These are phyloP conservation scores for Ophiorrhiza pumila DNA, from an alignment of 257 asterid genomes.

Conservation along the genomic window DNA sequence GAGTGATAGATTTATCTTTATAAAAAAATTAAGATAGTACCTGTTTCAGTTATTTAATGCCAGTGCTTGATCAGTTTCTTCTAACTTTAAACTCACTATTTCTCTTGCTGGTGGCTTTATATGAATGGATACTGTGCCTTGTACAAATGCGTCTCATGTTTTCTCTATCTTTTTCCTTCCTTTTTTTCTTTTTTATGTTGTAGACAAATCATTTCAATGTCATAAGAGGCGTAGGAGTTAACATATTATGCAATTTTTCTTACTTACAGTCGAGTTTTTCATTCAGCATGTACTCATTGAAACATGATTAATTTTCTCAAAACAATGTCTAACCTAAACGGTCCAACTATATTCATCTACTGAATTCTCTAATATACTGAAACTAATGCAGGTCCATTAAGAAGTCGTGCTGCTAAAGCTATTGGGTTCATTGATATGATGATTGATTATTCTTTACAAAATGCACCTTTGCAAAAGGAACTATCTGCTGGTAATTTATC, in stretches of 20 bases:
- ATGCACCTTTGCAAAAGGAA: conserved; percentile 94
- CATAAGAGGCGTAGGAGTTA: not conserved
- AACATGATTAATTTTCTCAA: not conserved
- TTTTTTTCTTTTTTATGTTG: not conserved
- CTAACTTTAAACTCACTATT: not conserved
- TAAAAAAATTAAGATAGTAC: not conserved
- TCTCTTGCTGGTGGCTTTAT: not conserved
- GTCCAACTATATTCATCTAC: not conserved
- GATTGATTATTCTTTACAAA: conserved; percentile 87
- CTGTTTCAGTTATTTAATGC: not conserved
- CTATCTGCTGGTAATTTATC: conserved; percentile 71
- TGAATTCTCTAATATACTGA: not conserved
- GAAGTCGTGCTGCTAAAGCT: conserved; percentile 99
- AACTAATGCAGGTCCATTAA: conserved; percentile 64
- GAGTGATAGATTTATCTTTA: not conserved
- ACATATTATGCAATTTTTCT: not conserved
- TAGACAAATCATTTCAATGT: not conserved
- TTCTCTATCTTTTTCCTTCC: not conserved
- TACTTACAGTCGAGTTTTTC: too few species aligned
- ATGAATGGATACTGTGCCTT: not conserved
- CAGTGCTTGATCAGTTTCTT: not conserved
- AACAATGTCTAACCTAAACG: not conserved
- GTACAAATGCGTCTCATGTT: not conserved
- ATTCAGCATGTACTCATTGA: not conserved
- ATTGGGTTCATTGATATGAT: conserved; percentile 97